Base-by-base conservation (phyloP, 306 rosid species). In the Vigna angularis region DNA sequence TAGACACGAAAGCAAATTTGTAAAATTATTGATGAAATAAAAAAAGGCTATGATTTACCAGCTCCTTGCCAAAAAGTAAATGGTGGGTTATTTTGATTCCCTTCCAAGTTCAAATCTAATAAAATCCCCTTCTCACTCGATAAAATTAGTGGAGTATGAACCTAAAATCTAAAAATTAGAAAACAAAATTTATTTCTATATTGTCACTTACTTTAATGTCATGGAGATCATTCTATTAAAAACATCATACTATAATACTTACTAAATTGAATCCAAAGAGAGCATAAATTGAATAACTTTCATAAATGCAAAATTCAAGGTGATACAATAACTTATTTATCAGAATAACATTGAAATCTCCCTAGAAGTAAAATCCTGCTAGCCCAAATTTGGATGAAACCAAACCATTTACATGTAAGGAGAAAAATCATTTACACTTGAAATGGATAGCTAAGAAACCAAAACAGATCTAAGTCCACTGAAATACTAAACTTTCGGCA, bases 361-460 rank as follows among this genome's bases (percentile, higher is more conserved):
- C 18, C 45, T 71, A 64, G 53, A 40, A 66, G 55, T 14, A 16
- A 80, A 80, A 57, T 59, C 47, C 56, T 63, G 44, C 66, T 59
- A 28, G 53, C 17, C 5, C 58, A 65, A 26, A 20, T 63, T 40
- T 26, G 56, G 61, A 36, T 66, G 58, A 30, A 26, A 30, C 67
- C 76, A 82, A 50, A 51, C 22, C 38, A 73, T 62, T 77, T 69
- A 81, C 83, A 84, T 34, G 2, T 44, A 78, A 38, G 40, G 56
- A n/a, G n/a, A 4, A 74, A 72, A 75, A 40, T 45, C 50, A 86
- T 66, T 82, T 82, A 84, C 86, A 85, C 22, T 63, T 72, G 63
- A 49, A 71, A 70, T 34, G 76, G 72, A 56, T 53, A 73, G 45
- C 7, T 30, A 61, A 32, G 34, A 68, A 16, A 56, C 55, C 61